A percentile compares a stretch with the other conserved stretches of the same genome.
phyloP scores from a whole-genome alignment of 176 grass and related monocot species.

The Triticum monococcum region DNA sequence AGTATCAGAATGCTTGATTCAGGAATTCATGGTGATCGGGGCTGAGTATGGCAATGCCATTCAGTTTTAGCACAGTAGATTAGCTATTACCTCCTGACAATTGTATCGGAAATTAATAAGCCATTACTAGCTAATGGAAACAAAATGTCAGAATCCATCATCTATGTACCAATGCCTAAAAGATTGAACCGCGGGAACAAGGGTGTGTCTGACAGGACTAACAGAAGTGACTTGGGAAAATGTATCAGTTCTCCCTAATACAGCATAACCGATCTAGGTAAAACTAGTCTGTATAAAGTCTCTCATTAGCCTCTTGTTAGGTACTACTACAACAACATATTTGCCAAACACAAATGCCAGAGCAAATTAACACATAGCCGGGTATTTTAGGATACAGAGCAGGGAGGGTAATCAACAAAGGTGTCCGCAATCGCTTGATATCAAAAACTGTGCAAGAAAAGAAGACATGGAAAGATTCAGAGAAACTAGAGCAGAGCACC shows the following conservation, averaged over 20 bases:
- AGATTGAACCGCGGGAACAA: not conserved
- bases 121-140: not conserved
- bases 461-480: too few relatives aligned
- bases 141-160: not conserved
- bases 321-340: not conserved
- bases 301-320: not conserved
- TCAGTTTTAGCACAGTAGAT: not conserved
- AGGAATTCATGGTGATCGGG: too few relatives aligned
- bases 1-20: too few relatives aligned
- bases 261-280: not conserved
- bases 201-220: not conserved
- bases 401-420: not conserved
- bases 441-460: too few relatives aligned
- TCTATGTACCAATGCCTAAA: not conserved
- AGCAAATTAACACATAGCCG: not conserved
- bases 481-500: slow-evolving; percentile 4
- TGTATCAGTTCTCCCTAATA: not conserved
- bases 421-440: not conserved
- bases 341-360: not conserved
- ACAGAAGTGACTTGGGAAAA: not conserved
- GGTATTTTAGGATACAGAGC: not conserved
- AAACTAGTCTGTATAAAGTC: not conserved
- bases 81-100: not conserved
- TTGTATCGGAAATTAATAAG: not conserved
- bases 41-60: too few relatives aligned